These are phyloP conservation scores for Leucoagaricus sp. DNA, from an alignment of 1,284 basidiomycete species.

Conservation along the genomic window DNA sequence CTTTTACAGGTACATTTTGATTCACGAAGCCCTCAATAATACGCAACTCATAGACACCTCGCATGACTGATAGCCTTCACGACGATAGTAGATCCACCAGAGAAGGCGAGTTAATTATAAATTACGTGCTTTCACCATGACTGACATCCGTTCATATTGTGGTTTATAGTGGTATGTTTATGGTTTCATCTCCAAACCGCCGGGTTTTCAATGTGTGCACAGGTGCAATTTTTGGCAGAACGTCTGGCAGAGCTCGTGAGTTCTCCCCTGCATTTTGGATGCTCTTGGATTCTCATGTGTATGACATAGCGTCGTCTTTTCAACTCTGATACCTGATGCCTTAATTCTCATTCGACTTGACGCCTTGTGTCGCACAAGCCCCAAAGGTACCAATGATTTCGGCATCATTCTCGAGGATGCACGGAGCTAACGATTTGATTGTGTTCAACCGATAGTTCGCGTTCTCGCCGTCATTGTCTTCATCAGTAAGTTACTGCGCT, in stretches of 20 bases:
- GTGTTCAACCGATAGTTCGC: no score
- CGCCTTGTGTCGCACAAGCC: not conserved
- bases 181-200: no score
- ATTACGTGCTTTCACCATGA: no score
- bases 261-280: not conserved
- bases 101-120: not conserved
- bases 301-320: not conserved
- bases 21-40: no score
- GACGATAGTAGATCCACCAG: not conserved
- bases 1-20: not conserved
- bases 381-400: not conserved
- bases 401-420: no score
- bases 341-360: not conserved
- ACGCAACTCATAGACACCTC: no score
- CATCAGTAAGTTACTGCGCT: no score
- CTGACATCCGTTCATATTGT: no score
- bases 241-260: not conserved
- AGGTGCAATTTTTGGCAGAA: not conserved
- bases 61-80: not conserved
- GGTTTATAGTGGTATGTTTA: no score
- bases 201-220: no score
- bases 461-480: no score
- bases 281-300: not conserved
- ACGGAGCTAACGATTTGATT: no score
- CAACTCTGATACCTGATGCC: not conserved